phyloP scores from a whole-genome alignment of 371 early-diverging fungal species.

The Mortierella sp. region DNA sequence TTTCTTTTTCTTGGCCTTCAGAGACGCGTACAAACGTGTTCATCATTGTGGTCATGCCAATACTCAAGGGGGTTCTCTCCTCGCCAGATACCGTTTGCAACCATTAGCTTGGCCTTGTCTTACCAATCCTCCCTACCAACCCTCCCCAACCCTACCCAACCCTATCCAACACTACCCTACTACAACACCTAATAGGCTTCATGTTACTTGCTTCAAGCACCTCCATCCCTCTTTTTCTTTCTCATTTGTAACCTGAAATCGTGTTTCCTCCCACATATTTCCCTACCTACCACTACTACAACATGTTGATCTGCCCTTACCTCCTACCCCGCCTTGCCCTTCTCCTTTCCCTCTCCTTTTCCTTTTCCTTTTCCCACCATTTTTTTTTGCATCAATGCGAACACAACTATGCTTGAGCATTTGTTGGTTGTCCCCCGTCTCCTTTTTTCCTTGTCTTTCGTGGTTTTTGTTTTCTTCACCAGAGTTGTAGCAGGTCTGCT shows the following conservation, averaged over 20 bases:
- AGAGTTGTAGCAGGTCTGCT: neutral
- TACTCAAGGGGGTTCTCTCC: neutral
- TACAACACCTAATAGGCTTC: neutral
- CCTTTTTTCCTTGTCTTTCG: neutral
- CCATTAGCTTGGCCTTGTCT: neutral
- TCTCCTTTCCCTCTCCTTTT: neutral
- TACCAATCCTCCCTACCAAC: neutral
- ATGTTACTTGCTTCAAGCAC: neutral
- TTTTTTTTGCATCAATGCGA: neutral
- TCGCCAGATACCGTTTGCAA: neutral
- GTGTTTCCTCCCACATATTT: neutral
- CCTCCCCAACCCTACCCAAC: neutral
- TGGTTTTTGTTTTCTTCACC: neutral
- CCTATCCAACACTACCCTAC: neutral
- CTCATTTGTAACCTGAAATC: neutral
- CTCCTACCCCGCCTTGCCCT: neutral
- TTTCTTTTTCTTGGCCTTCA: neutral
- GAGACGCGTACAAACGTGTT: neutral
- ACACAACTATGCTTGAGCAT: neutral
- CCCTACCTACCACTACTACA: conserved; percentile 8
- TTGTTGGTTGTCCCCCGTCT: neutral
- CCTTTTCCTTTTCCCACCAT: neutral
- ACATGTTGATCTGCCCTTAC: conserved; percentile 2
- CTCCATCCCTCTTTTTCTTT: neutral
- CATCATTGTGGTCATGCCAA: neutral